Conservation (phyloP, 805 yeast species). For the Candida tammaniensis region DNA sequence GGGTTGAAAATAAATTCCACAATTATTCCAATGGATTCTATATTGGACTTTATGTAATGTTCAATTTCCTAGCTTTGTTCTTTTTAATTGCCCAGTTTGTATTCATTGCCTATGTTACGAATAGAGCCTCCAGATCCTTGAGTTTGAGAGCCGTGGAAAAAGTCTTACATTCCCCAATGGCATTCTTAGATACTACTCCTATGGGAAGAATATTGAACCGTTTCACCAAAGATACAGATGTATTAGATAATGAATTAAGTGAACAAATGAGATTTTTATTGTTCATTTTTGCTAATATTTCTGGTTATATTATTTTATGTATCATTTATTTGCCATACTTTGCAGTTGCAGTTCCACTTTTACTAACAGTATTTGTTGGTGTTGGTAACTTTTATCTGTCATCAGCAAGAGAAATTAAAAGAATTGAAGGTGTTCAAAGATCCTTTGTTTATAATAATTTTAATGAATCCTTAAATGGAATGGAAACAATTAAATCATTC, state of each 20-base stretch:
- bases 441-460: constrained; percentile 37
- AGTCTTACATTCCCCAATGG: constrained; percentile 75
- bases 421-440: constrained; percentile 38
- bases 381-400: constrained; percentile 33
- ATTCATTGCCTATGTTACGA: constrained; percentile 27
- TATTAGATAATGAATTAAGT: constrained; percentile 71
- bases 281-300: constrained; percentile 50
- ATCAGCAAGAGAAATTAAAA: constrained; percentile 35
- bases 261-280: constrained; percentile 64
- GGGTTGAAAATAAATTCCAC: constrained; percentile 59
- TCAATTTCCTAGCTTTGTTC: constrained; percentile 43
- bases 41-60: constrained; percentile 69
- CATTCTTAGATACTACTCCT: constrained; percentile 81
- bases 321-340: constrained; percentile 38
- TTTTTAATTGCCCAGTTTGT: constrained; percentile 38
- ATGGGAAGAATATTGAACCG: constrained; percentile 82
- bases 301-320: constrained; percentile 49
- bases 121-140: constrained; percentile 47
- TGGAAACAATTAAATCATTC: constrained; percentile 36
- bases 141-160: constrained; percentile 59
- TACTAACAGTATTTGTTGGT: constrained; percentile 21
- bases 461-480: constrained; percentile 34
- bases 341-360: constrained; percentile 34
- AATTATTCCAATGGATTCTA: constrained; percentile 51
- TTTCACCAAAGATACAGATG: constrained; percentile 84